Evolutionary conservation across 2,329 filamentous ascomycete genomes (phyloP).

Genomic region (Alternaria sp.): DNA sequence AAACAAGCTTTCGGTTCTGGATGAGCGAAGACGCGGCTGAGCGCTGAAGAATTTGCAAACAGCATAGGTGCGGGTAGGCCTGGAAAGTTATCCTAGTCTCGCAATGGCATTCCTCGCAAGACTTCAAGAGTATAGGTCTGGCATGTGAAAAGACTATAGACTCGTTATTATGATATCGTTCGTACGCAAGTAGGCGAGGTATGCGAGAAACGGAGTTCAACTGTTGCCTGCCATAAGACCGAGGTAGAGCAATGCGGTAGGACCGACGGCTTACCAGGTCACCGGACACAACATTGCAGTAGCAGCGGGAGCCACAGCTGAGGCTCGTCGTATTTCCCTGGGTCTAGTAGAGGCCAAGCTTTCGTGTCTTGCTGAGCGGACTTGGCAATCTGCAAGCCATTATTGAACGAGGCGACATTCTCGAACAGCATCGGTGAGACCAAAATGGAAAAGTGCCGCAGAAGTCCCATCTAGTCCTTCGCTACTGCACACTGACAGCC

Average conservation of each 20-base stretch:
- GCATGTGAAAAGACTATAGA: neutral
- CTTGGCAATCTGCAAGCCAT: conserved; percentile 15
- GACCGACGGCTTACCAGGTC: neutral
- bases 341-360: conserved; percentile 6
- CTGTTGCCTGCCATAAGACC: neutral
- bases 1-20: neutral
- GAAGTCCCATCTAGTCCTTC: neutral
- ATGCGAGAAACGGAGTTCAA: neutral
- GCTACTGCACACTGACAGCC: neutral
- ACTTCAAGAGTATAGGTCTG: neutral
- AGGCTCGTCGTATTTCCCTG: conserved; percentile 4
- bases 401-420: conserved; percentile 2
- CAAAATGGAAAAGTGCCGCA: neutral
- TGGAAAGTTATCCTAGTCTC: neutral
- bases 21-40: neutral
- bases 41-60: neutral
- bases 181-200: neutral
- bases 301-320: neutral
- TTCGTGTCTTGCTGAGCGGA: neutral
- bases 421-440: neutral
- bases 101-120: neutral
- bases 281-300: neutral
- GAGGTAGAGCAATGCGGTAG: neutral
- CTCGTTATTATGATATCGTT: neutral
- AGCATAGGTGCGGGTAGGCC: neutral